Conservation (phyloP, 2,329 filamentous ascomycete genomes). For the Aspergillus udagawae region DNA sequence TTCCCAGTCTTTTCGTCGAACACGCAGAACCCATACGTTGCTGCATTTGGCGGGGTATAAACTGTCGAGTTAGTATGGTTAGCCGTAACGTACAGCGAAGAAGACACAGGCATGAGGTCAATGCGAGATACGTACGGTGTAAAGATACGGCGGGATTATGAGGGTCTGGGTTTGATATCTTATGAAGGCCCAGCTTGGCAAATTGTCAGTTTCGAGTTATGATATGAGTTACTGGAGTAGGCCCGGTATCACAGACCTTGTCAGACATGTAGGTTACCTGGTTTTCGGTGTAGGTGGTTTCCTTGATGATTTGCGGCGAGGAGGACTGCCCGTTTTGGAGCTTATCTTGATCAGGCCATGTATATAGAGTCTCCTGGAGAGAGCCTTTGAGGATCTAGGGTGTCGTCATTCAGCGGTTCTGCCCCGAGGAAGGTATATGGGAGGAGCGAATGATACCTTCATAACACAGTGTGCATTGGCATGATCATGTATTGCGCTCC, state of each 20-base stretch:
- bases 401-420: background rate
- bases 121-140: conserved; percentile 54
- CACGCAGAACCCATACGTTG: conserved; percentile 73
- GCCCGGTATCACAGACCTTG: conserved; percentile 37
- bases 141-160: conserved; percentile 77
- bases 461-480: conserved; percentile 88
- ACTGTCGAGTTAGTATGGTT: conserved; percentile 41
- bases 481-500: conserved; percentile 83
- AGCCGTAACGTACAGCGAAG: background rate
- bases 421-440: background rate
- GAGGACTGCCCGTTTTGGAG: conserved; percentile 44
- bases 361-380: conserved; percentile 77
- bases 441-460: conserved; percentile 48
- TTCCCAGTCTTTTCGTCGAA: conserved; percentile 75
- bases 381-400: conserved; percentile 69
- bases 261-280: conserved; percentile 89
- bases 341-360: conserved; percentile 57
- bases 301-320: conserved; percentile 61
- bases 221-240: background rate
- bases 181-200: conserved; percentile 70
- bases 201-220: conserved; percentile 1
- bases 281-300: conserved; percentile 65
- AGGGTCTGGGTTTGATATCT: conserved; percentile 69
- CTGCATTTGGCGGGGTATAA: conserved; percentile 86
- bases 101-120: background rate